Base-by-base conservation (phyloP, 768 basidiomycete species). In the Trametes meyenii region DNA sequence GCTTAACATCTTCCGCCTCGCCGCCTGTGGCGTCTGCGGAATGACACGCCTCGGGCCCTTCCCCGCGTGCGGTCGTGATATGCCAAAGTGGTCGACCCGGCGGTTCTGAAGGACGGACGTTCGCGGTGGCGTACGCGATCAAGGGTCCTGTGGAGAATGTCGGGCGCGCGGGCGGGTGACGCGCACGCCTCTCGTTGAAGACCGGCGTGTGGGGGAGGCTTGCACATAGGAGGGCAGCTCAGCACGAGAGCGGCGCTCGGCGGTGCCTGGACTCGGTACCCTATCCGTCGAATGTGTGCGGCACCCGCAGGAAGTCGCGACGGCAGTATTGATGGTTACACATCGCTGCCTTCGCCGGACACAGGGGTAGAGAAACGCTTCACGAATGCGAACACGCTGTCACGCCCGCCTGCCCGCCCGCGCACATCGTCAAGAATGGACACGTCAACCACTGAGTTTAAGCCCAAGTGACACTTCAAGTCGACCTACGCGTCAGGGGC, bases 1-100 rank as follows among this genome's bases (percentile, higher is more conserved):
- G 55, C 49, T 46, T 56, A 50, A 50, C 40, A 50, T 11, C 61
- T 62, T 62, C 60, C 45, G 54, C 60, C 50, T 61, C 61, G 53
- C 26, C 49, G 56, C 49, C 53, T 62, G 61, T 62, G 61, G 61
- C 61, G 55, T 51, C 14, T 23, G 42, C 29, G 8, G 29, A 14
- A 26, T 62, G 61, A 62, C 61, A 62, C 35, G 38, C 11, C n/a
- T 24, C 14, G n/a, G n/a, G 40, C 17, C 23, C 61, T 62, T 62
- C 61, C 61, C 61, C 44, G 61, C 61, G 16, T 56, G 29, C 17
- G 36, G 1, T 7, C 38, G 17, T 38, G 61, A 56, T 52, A 56
- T 21, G 55, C 54, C 54, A 42, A 23, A 23, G 42, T 26, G 48
- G 50, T 46, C 21, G 19, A 43, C 19, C 42, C 23, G 61, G 61